phyloP scores from a whole-genome alignment of 2,329 filamentous ascomycete genomes.

The Penicillium sp. region DNA sequence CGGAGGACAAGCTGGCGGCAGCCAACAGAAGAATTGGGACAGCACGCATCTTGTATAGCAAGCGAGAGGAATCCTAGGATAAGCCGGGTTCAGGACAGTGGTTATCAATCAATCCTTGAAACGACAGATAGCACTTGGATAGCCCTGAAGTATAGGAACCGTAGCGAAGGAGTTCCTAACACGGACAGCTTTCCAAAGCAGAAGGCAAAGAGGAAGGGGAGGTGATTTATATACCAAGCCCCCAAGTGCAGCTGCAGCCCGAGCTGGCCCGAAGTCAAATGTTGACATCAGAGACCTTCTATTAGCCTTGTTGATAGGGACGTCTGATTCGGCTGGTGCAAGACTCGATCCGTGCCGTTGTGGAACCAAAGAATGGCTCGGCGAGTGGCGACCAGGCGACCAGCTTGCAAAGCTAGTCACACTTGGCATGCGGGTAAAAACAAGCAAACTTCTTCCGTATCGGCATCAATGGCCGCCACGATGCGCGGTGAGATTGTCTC shows the following conservation, averaged over 20 bases:
- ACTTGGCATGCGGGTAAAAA: conserved; percentile 1
- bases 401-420: conserved; percentile 9
- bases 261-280: background rate
- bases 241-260: background rate
- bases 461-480: conserved; percentile 5
- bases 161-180: conserved; percentile 45
- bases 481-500: conserved; percentile 4
- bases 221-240: conserved; percentile 12
- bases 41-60: conserved; percentile 18
- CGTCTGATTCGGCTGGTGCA: conserved; percentile 4
- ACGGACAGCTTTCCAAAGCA: conserved; percentile 7
- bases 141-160: conserved; percentile 36
- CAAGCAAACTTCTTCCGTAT: conserved; percentile 4
- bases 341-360: conserved; percentile 3
- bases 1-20: conserved; percentile 17
- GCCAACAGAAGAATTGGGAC: conserved; percentile 17
- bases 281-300: conserved; percentile 3
- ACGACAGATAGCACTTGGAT: conserved; percentile 20
- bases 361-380: conserved; percentile 8
- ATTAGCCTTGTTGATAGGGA: background rate
- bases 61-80: conserved; percentile 10
- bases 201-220: background rate
- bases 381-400: conserved; percentile 11
- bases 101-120: conserved; percentile 1
- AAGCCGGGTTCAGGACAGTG: background rate